Evolutionary conservation across 192 early-diverging fungal genomes (phyloP), one percentile per base, ranked within the genome.

Genomic region (Coemansia sp.): DNA sequence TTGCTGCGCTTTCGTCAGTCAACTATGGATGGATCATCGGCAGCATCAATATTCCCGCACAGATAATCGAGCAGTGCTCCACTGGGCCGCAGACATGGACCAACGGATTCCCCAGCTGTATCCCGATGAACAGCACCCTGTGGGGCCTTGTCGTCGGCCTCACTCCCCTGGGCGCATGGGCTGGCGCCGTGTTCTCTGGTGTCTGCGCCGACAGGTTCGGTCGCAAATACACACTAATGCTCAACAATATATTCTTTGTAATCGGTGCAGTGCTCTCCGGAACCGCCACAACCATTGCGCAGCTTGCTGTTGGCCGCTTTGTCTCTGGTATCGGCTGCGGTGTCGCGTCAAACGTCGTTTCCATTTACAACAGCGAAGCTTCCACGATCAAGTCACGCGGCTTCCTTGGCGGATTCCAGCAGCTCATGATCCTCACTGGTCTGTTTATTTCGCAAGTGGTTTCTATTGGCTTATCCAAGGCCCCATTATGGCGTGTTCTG

Each of bases 401-500:
- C 0, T 75, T 84, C 33, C 83, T 94, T 33, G 93, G 88, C 71
- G 84, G 88, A n/a, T 82, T 90, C 66, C 93, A 93, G 74, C 95
- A 96, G 78, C 71, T 94, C 53, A 88, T 89, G 35, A 92, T 94
- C 58, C 88, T 95, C 12, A 56, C 86, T 12, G 95, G 95, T 21
- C 86, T 96, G 62, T 81, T 96, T 28, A 63, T 87, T 16, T 86
- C 92, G 2, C 93, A 93, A 62, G 70, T 88, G 12, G 72, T 86
- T 7, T 91, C 88, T 1, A 75, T 90, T 33, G 89, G 79, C 48
- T 72, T 87, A 25, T 88, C 87, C 4, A 86, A 81, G 7, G 59
- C 84, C 1, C 74, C 85, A 2, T 68, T 74, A 26, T 96, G 95
- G 95, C 84, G 95, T 34, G 67, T 82, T 20, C 87, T 95, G 61